A percentile compares a stretch with the other conserved stretches of the same genome.
Conservation (phyloP, 768 basidiomycete genomes). For the Psilocybe azurescens region DNA sequence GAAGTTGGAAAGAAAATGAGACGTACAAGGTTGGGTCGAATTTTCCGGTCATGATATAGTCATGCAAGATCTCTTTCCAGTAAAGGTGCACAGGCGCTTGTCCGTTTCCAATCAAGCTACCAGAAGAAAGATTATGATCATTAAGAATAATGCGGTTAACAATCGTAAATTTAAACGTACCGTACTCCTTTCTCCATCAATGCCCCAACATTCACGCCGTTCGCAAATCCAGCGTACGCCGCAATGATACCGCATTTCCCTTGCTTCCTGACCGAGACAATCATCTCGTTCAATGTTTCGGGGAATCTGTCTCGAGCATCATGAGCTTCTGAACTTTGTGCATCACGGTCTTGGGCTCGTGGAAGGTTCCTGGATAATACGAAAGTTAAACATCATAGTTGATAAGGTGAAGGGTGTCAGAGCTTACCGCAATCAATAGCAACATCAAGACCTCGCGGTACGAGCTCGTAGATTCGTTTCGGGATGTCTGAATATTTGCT, state of each 20-base stretch:
- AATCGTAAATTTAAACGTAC: slow-evolving; percentile 16
- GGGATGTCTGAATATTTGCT: slow-evolving; percentile 52
- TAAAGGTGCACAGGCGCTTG: slow-evolving; percentile 79
- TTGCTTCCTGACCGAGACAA: slow-evolving; percentile 54
- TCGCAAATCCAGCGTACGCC: slow-evolving; percentile 70
- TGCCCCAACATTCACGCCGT: slow-evolving; percentile 73
- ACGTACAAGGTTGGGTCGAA: slow-evolving; percentile 68
- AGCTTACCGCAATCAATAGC: slow-evolving; percentile 67
- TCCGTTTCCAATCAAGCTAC: slow-evolving; percentile 68
- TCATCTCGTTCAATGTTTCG: slow-evolving; percentile 62
- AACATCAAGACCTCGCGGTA: slow-evolving; percentile 69
- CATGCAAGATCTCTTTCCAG: slow-evolving; percentile 73
- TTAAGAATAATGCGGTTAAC: neutral
- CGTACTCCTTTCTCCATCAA: slow-evolving; percentile 80
- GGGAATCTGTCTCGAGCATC: slow-evolving; percentile 78
- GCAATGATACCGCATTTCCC: slow-evolving; percentile 70
- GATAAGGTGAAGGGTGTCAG: slow-evolving; percentile 16
- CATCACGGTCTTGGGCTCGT: slow-evolving; percentile 66
- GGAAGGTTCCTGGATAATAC: slow-evolving; percentile 56
- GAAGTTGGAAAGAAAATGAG: neutral
- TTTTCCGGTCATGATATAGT: slow-evolving; percentile 66
- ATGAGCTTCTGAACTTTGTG: slow-evolving; percentile 74
- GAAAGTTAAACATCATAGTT: neutral
- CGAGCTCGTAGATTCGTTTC: slow-evolving; percentile 61
- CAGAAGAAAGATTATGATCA: neutral